phyloP scores from a whole-genome alignment of 768 basidiomycete species.

The Hypholoma sublateritium region DNA sequence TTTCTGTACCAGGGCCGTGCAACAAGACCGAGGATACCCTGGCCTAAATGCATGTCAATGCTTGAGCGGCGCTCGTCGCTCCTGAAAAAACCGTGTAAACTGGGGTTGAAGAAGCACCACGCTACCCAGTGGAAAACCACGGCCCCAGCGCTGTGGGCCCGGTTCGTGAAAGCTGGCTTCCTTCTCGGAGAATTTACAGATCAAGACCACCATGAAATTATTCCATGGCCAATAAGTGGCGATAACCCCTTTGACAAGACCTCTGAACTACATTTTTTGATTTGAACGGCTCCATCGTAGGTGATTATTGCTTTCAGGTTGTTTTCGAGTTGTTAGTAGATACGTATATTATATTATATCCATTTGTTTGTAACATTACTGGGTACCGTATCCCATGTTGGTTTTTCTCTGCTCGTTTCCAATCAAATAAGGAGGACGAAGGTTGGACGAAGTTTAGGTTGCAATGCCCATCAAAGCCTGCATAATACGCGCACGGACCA shows the following conservation, averaged over 20 bases:
- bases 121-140: neutral
- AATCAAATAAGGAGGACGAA: no score
- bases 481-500: conserved; percentile 2
- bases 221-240: neutral
- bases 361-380: no score
- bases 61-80: neutral
- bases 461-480: neutral
- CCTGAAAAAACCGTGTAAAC: neutral
- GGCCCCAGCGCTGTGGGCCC: neutral
- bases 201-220: neutral
- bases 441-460: no score
- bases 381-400: no score
- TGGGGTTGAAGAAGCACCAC: neutral
- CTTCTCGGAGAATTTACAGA: neutral
- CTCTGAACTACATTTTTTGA: neutral
- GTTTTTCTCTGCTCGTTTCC: no score
- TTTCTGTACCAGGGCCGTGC: no score
- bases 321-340: no score
- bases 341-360: no score
- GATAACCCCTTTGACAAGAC: neutral
- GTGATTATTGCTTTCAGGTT: no score
- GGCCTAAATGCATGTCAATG: neutral
- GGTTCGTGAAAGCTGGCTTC: neutral
- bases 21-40: neutral
- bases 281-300: neutral